Evolutionary conservation across 2,329 filamentous ascomycete genomes (phyloP).

Genomic region (Penicillium expansum): DNA sequence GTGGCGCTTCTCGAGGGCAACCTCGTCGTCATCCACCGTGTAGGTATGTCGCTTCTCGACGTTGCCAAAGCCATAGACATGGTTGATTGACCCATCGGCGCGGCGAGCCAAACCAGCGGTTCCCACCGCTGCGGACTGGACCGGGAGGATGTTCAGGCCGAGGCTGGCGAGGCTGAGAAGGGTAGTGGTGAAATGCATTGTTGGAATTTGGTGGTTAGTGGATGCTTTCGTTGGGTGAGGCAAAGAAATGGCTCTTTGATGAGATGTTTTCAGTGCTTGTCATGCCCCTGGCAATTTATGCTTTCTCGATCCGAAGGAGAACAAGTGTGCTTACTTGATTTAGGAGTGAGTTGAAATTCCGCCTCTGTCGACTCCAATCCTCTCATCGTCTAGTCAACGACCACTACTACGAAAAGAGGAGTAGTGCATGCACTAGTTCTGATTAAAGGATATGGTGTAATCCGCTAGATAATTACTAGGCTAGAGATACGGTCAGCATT

Average conservation of each 20-base stretch:
- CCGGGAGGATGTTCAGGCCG: constrained; percentile 1
- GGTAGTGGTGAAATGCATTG: neutral
- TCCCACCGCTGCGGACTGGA: neutral
- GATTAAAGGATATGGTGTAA: too few species aligned
- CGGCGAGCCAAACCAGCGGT: neutral
- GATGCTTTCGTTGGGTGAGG: neutral
- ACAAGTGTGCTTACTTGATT: neutral
- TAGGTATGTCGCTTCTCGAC: neutral
- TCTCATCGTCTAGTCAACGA: too few species aligned
- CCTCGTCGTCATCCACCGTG: too few species aligned
- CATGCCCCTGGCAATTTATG: neutral
- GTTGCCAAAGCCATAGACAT: neutral
- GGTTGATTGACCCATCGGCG: neutral
- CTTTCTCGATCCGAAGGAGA: neutral
- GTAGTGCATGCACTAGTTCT: too few species aligned
- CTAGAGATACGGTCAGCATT: too few species aligned
- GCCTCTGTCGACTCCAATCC: too few species aligned
- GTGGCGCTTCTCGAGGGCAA: too few species aligned
- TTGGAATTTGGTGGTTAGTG: neutral
- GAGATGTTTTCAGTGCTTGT: neutral
- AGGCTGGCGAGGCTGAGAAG: constrained; percentile 1
- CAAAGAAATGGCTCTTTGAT: neutral
- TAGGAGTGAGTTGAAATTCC: neutral
- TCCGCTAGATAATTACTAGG: too few species aligned
- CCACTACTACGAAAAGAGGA: too few species aligned